Conservation (phyloP, 2,329 filamentous ascomycete species). For the Aspergillus aculeatinus region DNA sequence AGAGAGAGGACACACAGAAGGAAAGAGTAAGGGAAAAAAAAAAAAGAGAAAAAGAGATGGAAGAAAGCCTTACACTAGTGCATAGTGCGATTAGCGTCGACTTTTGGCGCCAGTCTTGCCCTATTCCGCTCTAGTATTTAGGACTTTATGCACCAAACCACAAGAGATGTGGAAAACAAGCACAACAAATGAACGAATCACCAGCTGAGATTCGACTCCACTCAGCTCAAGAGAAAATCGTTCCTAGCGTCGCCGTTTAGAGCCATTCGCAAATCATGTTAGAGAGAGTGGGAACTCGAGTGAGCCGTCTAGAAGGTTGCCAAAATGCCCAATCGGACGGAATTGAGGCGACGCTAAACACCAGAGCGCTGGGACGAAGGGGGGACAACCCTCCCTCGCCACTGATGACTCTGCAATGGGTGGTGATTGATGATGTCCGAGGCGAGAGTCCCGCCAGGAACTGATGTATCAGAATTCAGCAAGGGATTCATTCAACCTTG, state of each 20-base stretch:
- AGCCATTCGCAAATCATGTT: slow-evolving; percentile 12
- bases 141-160: slow-evolving; percentile 11
- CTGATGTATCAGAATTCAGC: not conserved
- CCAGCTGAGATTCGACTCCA: not conserved
- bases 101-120: not conserved
- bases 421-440: not conserved
- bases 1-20: not conserved
- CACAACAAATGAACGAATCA: slow-evolving; percentile 16
- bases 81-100: slow-evolving; percentile 3
- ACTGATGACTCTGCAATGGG: not conserved
- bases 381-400: not conserved
- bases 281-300: slow-evolving; percentile 6
- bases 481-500: not conserved
- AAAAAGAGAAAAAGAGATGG: not conserved
- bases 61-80: slow-evolving; percentile 10
- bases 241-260: slow-evolving; percentile 26
- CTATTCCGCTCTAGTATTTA: not conserved
- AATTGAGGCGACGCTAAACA: slow-evolving; percentile 8
- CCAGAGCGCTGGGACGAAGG: not conserved
- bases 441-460: not conserved
- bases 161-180: slow-evolving; percentile 10
- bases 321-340: slow-evolving; percentile 20
- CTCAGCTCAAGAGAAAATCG: slow-evolving; percentile 16
- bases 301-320: slow-evolving; percentile 17
- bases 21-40: not conserved